Conservation (phyloP, 2,329 filamentous ascomycete genomes). For the Colletotrichum abscissum region DNA sequence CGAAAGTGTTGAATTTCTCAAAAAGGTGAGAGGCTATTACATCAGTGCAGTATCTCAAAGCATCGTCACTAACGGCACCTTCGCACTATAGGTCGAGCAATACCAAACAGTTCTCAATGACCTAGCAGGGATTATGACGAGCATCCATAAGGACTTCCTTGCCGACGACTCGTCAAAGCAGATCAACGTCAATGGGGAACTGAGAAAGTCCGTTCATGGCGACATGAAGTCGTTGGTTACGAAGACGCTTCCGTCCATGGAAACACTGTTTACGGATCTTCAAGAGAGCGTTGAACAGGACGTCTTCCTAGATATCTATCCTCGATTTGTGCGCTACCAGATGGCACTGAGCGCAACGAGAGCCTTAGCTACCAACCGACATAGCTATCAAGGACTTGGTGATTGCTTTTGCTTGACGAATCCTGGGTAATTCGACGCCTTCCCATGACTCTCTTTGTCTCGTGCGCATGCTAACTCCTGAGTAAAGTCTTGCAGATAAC, state of each 20-base stretch:
- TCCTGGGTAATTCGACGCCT: conserved; percentile 41
- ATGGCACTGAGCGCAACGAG: conserved; percentile 57
- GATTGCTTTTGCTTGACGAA: conserved; percentile 70
- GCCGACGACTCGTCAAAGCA: conserved; percentile 46
- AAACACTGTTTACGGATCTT: conserved; percentile 56
- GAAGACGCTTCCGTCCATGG: conserved; percentile 57
- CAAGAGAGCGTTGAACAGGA: conserved; percentile 56
- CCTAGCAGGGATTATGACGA: conserved; percentile 49
- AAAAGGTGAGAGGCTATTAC: conserved; percentile 52
- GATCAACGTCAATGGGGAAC: conserved; percentile 52
- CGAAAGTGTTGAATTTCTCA: conserved; percentile 64
- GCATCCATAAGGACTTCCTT: conserved; percentile 46
- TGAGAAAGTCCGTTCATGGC: conserved; percentile 53
- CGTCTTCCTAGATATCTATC: conserved; percentile 59
- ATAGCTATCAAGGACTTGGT: conserved; percentile 64
- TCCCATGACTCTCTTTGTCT: no score
- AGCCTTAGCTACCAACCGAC: conserved; percentile 52
- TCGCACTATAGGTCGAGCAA: conserved; percentile 48
- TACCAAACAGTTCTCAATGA: conserved; percentile 55
- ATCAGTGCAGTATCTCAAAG: neutral
- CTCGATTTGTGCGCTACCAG: conserved; percentile 64
- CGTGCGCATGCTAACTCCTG: neutral
- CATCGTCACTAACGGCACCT: conserved; percentile 38
- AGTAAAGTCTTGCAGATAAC: conserved; percentile 58
- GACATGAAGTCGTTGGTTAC: conserved; percentile 60